phyloP scores from a whole-genome alignment of 306 rosid genomes.

The Lathyrus aphaca region DNA sequence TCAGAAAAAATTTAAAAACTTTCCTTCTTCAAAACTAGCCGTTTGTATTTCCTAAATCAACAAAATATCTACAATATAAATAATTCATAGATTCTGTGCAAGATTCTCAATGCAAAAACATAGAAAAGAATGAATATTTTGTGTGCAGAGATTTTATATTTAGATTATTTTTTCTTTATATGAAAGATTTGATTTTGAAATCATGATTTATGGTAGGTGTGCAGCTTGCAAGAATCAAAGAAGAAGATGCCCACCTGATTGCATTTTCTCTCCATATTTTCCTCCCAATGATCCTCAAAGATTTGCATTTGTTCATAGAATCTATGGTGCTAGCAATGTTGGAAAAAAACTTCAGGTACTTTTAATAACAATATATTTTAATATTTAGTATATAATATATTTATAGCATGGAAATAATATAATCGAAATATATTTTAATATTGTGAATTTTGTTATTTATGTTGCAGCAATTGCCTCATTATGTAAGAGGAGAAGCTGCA shows the following conservation, averaged over 20 bases:
- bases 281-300: constrained; percentile 74
- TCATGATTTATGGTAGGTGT: constrained; percentile 50
- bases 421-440: too few species aligned
- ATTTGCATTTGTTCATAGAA: constrained; percentile 69
- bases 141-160: background rate
- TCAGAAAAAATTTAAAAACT: background rate
- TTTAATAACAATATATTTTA: background rate
- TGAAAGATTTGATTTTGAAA: constrained; percentile 30
- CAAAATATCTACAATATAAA: background rate
- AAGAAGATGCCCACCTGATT: constrained; percentile 67
- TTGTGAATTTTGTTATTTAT: background rate
- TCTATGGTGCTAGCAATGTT: constrained; percentile 75
- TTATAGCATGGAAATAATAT: background rate
- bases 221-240: constrained; percentile 81
- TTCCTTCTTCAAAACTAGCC: background rate
- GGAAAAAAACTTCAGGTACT: constrained; percentile 73
- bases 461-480: constrained; percentile 52
- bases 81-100: constrained; percentile 3
- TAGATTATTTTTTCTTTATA: constrained; percentile 37
- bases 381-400: background rate
- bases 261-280: constrained; percentile 74
- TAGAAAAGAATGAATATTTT: constrained; percentile 29
- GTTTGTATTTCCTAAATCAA: background rate
- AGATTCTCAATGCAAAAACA: constrained; percentile 38
- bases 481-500: constrained; percentile 57